phyloP scores from a whole-genome alignment of 345 rosid genomes.

The Syzygium jambos region DNA sequence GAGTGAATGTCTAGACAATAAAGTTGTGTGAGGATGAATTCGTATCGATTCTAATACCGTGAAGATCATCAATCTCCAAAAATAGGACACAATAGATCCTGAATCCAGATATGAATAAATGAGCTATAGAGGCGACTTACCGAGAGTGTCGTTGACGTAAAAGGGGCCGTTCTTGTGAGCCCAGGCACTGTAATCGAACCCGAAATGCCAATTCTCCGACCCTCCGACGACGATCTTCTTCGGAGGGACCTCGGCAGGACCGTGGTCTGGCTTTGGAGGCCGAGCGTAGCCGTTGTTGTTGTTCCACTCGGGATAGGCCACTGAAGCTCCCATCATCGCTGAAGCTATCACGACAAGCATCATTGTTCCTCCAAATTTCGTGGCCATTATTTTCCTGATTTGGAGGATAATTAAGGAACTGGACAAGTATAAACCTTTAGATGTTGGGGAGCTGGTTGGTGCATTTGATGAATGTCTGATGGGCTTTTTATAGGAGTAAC shows the following conservation, averaged over 20 bases:
- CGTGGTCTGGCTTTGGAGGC: not conserved
- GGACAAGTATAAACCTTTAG: not conserved
- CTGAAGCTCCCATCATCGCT: not conserved
- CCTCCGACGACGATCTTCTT: constrained; percentile 56
- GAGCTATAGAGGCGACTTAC: constrained; percentile 7
- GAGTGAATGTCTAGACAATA: not conserved
- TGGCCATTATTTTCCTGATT: not conserved
- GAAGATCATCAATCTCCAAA: not conserved
- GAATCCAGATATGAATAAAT: not conserved
- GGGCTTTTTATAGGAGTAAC: not conserved
- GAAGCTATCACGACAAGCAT: not conserved
- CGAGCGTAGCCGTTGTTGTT: not conserved
- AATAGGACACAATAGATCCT: not conserved
- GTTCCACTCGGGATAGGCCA: not conserved
- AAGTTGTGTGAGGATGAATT: not conserved
- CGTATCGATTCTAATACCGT: not conserved
- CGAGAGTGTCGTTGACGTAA: constrained; percentile 53
- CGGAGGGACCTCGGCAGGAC: constrained; percentile 1
- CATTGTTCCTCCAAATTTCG: not conserved
- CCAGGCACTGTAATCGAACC: constrained; percentile 55
- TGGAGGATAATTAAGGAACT: not conserved
- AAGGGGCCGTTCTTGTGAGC: constrained; percentile 48
- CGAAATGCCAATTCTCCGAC: constrained; percentile 53
- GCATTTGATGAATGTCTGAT: not conserved
- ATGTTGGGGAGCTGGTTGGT: not conserved